phyloP scores from a whole-genome alignment of 805 yeast species.

The Priceomyces carsonii region DNA sequence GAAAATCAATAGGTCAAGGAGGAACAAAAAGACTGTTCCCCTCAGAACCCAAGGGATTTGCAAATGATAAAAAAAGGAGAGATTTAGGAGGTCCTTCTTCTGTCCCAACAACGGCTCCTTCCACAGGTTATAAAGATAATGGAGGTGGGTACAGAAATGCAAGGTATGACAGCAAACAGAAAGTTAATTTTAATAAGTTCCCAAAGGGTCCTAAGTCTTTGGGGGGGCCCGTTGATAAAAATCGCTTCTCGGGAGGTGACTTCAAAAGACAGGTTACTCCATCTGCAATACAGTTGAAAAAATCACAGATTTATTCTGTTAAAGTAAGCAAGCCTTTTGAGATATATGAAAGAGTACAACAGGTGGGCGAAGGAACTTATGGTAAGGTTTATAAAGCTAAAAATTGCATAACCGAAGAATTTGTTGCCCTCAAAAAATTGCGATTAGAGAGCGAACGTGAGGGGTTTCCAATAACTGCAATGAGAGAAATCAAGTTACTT shows the following conservation, averaged over 20 bases:
- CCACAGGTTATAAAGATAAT: slow-evolving; percentile 10
- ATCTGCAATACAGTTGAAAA: slow-evolving; percentile 17
- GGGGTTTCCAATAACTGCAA: slow-evolving; percentile 95
- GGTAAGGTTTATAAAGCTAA: slow-evolving; percentile 93
- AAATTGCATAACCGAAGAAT: slow-evolving; percentile 63
- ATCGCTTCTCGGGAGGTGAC: slow-evolving; percentile 1
- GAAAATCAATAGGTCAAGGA: slow-evolving; percentile 1
- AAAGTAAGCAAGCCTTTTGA: slow-evolving; percentile 29
- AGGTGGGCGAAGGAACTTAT: slow-evolving; percentile 99
- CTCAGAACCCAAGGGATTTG: slow-evolving; percentile 14
- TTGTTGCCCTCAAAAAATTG: slow-evolving; percentile 85
- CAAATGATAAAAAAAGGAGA: slow-evolving; percentile 10
- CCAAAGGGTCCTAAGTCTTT: slow-evolving; percentile 13
- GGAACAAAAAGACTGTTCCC: slow-evolving; percentile 12
- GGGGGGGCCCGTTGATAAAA: slow-evolving; percentile 2
- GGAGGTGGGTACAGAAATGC: slow-evolving; percentile 5
- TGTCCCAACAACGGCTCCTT: slow-evolving; percentile 9
- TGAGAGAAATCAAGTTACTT: slow-evolving; percentile 83
- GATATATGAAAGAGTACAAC: slow-evolving; percentile 69
- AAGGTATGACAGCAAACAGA: slow-evolving; percentile 4
- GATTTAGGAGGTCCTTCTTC: slow-evolving; percentile 8
- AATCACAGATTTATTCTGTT: slow-evolving; percentile 35
- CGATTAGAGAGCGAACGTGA: slow-evolving; percentile 87
- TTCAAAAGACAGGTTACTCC: slow-evolving; percentile 1
- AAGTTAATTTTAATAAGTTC: slow-evolving; percentile 9